Evolutionary conservation across 495 filamentous ascomycete genomes (phyloP), one percentile per base, ranked within the genome.

Genomic region (Annulohypoxylon bovei): DNA sequence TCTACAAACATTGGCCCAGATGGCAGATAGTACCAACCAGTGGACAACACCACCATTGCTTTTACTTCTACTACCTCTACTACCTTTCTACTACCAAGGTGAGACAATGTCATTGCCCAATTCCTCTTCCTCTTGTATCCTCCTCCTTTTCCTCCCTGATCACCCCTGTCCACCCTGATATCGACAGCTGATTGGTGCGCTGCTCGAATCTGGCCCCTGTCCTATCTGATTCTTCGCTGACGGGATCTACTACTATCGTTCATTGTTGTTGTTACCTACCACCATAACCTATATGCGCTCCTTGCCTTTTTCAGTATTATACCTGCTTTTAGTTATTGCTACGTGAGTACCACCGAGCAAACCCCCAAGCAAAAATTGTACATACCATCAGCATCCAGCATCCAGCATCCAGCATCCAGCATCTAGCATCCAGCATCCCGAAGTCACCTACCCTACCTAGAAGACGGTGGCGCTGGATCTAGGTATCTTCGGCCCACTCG

Each of bases 361-460:
- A 32, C 39, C 5, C 39, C 39, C 20, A 66, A 49, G 37, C 53
- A 44, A 40, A 49, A 50, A 62, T n/a, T n/a, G n/a, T n/a, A n/a
- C n/a, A 62, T 49, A 53, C 37, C 44, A 62, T 47, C 60, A 55
- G 28, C 37, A 47, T 28, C 64, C 39, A 42, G 39, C 39, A 42
- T 42, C 16, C n/a, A 62, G 49, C 66, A 58, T 35, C 23, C 58
- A 47, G 16, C 52, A 47, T 37, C 46, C 39, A n/a, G n/a, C n/a
- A n/a, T n/a, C n/a, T 53, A 60, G 42, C 64, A 61, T 37, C 25
- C 56, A 47, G 16, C 52, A 47, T 37, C 46, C 39, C 27, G 52
- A 73, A 69, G 65, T 73, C 70, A 73, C 70, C 65, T 73, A 57
- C 70, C 70, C 40, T 46, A 50, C 52, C 49, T 59, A 73, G 65